Percentiles rank a stretch among this genome's conserved stretches.
Evolutionary conservation across 257 asterid species (phyloP).

Genomic region (Fraxinus cuspidata): DNA sequence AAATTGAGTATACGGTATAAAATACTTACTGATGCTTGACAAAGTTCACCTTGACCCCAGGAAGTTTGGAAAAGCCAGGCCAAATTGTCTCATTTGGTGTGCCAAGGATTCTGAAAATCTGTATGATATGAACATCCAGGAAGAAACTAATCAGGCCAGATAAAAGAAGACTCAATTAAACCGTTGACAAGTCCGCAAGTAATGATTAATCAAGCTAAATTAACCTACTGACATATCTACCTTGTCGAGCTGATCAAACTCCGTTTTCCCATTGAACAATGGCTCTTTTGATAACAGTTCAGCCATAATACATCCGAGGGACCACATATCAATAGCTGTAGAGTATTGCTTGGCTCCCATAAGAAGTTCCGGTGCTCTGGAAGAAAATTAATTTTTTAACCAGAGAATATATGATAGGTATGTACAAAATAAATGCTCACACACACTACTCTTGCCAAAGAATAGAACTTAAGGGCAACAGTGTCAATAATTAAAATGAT

Average conservation of each 20-base stretch:
- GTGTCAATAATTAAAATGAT: background rate
- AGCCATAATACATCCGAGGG: conserved; percentile 93
- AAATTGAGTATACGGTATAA: conserved; percentile 27
- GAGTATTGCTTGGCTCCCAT: conserved; percentile 83
- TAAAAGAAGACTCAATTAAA: background rate
- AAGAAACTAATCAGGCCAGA: conserved; percentile 15
- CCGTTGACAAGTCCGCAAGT: background rate
- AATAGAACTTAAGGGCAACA: background rate
- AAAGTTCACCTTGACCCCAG: conserved; percentile 78
- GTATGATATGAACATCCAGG: conserved; percentile 29
- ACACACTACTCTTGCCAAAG: background rate
- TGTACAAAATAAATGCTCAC: conserved; percentile 5
- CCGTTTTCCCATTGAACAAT: conserved; percentile 75
- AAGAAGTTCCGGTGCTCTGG: conserved; percentile 91
- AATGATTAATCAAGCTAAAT: background rate
- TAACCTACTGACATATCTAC: conserved; percentile 36
- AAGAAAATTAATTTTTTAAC: conserved; percentile 15
- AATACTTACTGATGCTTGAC: conserved; percentile 80
- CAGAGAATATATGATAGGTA: background rate
- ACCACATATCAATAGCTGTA: conserved; percentile 95
- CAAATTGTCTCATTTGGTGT: conserved; percentile 88
- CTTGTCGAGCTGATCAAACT: conserved; percentile 83
- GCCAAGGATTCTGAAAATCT: conserved; percentile 82
- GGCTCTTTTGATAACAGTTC: conserved; percentile 71
- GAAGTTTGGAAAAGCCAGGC: conserved; percentile 88